These are phyloP conservation scores for Cyberlindnera maritima DNA, from an alignment of 805 yeast species.

Conservation along the genomic window DNA sequence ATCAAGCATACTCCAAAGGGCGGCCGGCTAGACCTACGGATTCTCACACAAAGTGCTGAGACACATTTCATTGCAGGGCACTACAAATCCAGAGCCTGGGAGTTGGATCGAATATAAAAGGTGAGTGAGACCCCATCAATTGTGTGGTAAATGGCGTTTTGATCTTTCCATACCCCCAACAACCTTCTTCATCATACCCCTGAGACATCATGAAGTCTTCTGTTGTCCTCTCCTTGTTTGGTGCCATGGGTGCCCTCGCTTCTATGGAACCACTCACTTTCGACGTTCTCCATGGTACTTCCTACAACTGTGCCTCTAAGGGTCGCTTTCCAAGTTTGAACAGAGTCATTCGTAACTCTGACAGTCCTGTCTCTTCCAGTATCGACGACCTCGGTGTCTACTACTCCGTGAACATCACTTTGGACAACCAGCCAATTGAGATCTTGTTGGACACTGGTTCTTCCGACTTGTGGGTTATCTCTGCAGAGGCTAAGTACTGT, in stretches of 20 bases:
- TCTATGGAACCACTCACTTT: constrained; percentile 5
- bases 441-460: constrained; percentile 31
- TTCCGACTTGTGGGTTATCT: constrained; percentile 30
- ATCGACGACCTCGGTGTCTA: constrained; percentile 9
- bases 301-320: constrained; percentile 3
- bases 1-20: too few species aligned
- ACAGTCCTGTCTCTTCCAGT: neutral
- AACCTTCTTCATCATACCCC: too few species aligned
- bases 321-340: neutral
- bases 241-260: neutral
- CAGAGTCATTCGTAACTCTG: neutral
- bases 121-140: neutral
- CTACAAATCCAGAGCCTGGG: too few species aligned
- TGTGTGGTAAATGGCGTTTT: too few species aligned
- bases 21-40: too few species aligned
- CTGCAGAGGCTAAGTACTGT: constrained; percentile 31
- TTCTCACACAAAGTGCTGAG: too few species aligned
- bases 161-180: too few species aligned
- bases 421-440: constrained; percentile 22
- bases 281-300: constrained; percentile 7
- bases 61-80: too few species aligned
- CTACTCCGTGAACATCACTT: constrained; percentile 12
- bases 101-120: too few species aligned
- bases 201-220: neutral
- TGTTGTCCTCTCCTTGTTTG: neutral